These are phyloP conservation scores for Vigna trinervia DNA, from an alignment of 306 rosid genomes.

Conservation along the genomic window DNA sequence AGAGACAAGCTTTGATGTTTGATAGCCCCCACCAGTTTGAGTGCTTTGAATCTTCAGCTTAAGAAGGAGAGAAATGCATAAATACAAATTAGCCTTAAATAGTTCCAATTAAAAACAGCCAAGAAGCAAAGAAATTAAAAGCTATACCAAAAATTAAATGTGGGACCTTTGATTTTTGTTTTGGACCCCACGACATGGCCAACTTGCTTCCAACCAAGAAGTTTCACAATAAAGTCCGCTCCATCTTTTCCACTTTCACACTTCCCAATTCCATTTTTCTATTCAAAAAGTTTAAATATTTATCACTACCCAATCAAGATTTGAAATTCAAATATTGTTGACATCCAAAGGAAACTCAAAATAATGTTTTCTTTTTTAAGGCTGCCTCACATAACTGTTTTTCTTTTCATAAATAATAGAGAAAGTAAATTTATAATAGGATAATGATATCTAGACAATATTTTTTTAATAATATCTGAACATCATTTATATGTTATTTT, in stretches of 20 bases:
- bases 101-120: not conserved
- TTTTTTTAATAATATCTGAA: too few species aligned
- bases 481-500: too few species aligned
- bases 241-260: constrained; percentile 32
- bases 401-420: too few species aligned
- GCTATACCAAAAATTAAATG: not conserved
- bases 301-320: not conserved
- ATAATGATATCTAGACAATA: too few species aligned
- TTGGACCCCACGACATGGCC: constrained; percentile 25
- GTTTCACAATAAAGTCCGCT: not conserved
- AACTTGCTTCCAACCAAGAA: constrained; percentile 18
- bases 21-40: constrained; percentile 8
- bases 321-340: constrained; percentile 32
- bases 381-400: too few species aligned
- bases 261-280: constrained; percentile 20
- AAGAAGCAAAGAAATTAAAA: not conserved
- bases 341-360: not conserved
- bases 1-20: not conserved
- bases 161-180: constrained; percentile 10
- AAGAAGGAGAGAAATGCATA: constrained; percentile 3
- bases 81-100: constrained; percentile 4
- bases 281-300: not conserved
- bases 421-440: too few species aligned
- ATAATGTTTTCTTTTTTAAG: not conserved
- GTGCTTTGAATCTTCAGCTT: constrained; percentile 18